phyloP scores from a whole-genome alignment of 768 basidiomycete species.

The Pluteus cervinus region DNA sequence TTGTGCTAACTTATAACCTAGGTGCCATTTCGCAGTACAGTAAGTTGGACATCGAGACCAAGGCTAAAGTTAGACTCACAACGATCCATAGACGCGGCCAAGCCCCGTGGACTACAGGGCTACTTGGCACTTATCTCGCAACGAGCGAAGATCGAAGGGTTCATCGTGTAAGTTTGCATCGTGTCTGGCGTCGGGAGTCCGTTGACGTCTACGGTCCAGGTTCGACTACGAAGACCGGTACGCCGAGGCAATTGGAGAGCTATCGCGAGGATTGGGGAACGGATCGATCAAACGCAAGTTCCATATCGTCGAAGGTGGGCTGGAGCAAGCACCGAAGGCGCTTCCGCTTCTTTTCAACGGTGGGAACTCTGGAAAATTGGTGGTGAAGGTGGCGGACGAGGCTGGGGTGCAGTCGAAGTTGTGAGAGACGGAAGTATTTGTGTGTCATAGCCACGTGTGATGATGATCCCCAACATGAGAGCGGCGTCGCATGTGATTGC shows the following conservation, averaged over 20 bases:
- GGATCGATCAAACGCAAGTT: constrained; percentile 78
- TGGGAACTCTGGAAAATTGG: constrained; percentile 74
- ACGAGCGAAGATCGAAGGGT: constrained; percentile 79
- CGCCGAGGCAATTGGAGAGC: constrained; percentile 48
- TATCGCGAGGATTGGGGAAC: constrained; percentile 50
- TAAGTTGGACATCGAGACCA: constrained; percentile 22
- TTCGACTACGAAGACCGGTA: constrained; percentile 69
- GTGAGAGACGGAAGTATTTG: no score
- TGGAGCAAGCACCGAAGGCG: constrained; percentile 68
- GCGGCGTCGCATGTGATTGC: no score
- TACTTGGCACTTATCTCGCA: constrained; percentile 69
- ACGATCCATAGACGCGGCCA: constrained; percentile 39
- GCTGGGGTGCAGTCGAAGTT: constrained; percentile 21
- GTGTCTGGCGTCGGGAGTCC: background rate
- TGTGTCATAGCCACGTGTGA: no score
- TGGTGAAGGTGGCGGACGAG: constrained; percentile 52
- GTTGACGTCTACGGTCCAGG: constrained; percentile 26
- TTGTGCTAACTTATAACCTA: constrained; percentile 17
- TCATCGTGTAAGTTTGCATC: constrained; percentile 54
- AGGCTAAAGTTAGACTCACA: background rate
- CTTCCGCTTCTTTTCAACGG: constrained; percentile 69
- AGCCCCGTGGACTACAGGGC: constrained; percentile 59
- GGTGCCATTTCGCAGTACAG: constrained; percentile 86
- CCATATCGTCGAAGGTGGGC: constrained; percentile 67
- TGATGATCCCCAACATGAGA: no score